These are phyloP conservation scores for Pyrenophora graminea DNA, from an alignment of 2,329 filamentous ascomycete species.

Conservation along the genomic window DNA sequence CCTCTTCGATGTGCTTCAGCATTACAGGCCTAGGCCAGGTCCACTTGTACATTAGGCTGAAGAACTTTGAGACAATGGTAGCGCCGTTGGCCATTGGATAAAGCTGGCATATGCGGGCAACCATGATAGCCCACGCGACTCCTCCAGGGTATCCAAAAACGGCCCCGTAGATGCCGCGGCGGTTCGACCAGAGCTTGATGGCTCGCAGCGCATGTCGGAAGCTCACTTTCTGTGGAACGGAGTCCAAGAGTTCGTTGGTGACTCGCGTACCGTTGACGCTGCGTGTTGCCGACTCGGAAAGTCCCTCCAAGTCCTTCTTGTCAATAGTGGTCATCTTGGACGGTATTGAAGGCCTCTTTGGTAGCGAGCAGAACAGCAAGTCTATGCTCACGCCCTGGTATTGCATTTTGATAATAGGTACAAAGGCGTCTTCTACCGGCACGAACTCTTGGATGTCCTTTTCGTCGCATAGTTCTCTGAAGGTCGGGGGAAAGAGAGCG, in stretches of 20 bases:
- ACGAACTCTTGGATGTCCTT: constrained; percentile 85
- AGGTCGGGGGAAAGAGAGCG: constrained; percentile 77
- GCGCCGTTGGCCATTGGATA: constrained; percentile 91
- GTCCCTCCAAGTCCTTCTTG: constrained; percentile 79
- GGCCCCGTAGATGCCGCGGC: constrained; percentile 90
- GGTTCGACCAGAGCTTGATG: constrained; percentile 95
- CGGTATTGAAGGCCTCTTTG: constrained; percentile 47
- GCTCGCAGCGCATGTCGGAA: constrained; percentile 88
- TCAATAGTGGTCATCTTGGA: constrained; percentile 76
- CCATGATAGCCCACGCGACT: constrained; percentile 97
- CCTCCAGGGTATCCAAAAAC: constrained; percentile 96
- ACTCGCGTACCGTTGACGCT: constrained; percentile 94
- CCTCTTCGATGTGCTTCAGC: constrained; percentile 84
- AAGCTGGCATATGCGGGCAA: constrained; percentile 91
- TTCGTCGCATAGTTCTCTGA: constrained; percentile 74
- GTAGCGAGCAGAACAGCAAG: constrained; percentile 67
- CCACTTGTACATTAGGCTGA: constrained; percentile 88
- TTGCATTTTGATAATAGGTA: constrained; percentile 97
- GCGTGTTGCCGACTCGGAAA: constrained; percentile 84
- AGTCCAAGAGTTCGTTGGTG: constrained; percentile 84
- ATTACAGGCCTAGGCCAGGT: constrained; percentile 92
- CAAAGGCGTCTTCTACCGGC: constrained; percentile 85
- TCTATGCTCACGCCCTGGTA: constrained; percentile 92
- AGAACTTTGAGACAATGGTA: constrained; percentile 91
- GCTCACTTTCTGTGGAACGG: constrained; percentile 86